phyloP scores from a whole-genome alignment of 2,329 filamentous ascomycete genomes.

The Neofusicoccum sp. region DNA sequence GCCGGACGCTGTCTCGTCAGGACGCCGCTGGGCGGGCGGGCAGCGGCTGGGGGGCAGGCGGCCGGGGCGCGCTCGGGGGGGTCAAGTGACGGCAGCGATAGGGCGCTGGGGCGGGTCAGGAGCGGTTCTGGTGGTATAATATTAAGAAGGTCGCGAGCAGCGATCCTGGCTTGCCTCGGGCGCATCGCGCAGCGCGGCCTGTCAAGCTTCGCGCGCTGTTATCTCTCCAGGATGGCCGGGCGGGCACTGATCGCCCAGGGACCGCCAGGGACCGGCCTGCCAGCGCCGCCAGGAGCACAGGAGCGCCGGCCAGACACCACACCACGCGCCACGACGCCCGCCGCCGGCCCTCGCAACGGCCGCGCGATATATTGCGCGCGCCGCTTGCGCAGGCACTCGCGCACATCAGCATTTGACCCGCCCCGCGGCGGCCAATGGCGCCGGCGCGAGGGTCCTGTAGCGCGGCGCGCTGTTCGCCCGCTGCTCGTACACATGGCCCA shows the following conservation, averaged over 20 bases:
- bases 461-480: slow-evolving; percentile 4
- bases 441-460: slow-evolving; percentile 12
- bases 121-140: slow-evolving; percentile 18
- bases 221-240: slow-evolving; percentile 16
- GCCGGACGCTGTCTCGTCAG: slow-evolving; percentile 12
- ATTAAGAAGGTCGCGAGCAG: slow-evolving; percentile 14
- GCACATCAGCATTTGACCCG: slow-evolving; percentile 19
- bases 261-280: slow-evolving; percentile 9
- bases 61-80: slow-evolving; percentile 1
- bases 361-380: slow-evolving; percentile 4
- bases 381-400: slow-evolving; percentile 16
- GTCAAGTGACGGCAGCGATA: slow-evolving; percentile 5
- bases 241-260: slow-evolving; percentile 17
- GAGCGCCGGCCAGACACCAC: neutral
- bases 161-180: slow-evolving; percentile 14
- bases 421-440: slow-evolving; percentile 3
- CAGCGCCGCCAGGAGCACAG: neutral
- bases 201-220: slow-evolving; percentile 18
- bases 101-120: slow-evolving; percentile 14
- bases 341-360: neutral
- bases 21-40: slow-evolving; percentile 10
- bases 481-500: slow-evolving; percentile 10
- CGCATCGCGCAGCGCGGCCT: slow-evolving; percentile 8
- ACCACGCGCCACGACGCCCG: neutral
- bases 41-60: slow-evolving; percentile 2